Conservation (phyloP, 345 rosid species). For the Sisymbrium irio region DNA sequence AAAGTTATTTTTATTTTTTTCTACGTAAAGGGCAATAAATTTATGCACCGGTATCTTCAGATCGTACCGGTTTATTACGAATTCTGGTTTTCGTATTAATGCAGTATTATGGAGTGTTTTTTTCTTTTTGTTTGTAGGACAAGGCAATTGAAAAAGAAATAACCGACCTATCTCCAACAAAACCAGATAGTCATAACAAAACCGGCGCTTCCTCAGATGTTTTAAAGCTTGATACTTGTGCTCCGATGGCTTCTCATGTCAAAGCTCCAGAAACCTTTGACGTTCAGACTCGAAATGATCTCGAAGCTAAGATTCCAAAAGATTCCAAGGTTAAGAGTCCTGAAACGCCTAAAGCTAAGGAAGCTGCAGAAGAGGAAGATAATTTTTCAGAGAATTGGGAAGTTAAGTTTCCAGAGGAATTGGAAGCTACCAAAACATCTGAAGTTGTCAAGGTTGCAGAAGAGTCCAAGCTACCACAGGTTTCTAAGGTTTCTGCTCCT, state of each 20-base stretch:
- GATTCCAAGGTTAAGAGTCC: slow-evolving; percentile 16
- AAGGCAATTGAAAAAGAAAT: background rate
- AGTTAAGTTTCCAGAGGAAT: slow-evolving; percentile 31
- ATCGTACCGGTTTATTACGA: background rate
- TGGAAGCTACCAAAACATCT: slow-evolving; percentile 10
- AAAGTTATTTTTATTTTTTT: background rate
- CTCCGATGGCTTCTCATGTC: background rate
- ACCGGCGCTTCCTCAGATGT: slow-evolving; percentile 11
- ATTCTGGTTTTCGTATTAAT: background rate
- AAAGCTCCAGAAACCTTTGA: slow-evolving; percentile 17
- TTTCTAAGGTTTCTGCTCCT: background rate
- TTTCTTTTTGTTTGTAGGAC: background rate
- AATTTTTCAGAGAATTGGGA: slow-evolving; percentile 27
- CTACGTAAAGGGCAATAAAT: background rate
- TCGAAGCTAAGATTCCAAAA: slow-evolving; percentile 25
- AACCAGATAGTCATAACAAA: background rate
- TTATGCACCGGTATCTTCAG: background rate
- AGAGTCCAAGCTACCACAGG: background rate
- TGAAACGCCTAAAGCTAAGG: slow-evolving; percentile 24
- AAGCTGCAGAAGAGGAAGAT: background rate
- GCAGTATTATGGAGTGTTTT: background rate
- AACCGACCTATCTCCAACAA: background rate
- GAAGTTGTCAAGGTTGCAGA: slow-evolving; percentile 2
- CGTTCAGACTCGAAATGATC: slow-evolving; percentile 16
- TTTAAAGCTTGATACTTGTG: slow-evolving; percentile 14